A percentile compares a stretch with the other conserved stretches of the same genome.
Conservation (phyloP, 83 land plant species). For the Larix sibirica region DNA sequence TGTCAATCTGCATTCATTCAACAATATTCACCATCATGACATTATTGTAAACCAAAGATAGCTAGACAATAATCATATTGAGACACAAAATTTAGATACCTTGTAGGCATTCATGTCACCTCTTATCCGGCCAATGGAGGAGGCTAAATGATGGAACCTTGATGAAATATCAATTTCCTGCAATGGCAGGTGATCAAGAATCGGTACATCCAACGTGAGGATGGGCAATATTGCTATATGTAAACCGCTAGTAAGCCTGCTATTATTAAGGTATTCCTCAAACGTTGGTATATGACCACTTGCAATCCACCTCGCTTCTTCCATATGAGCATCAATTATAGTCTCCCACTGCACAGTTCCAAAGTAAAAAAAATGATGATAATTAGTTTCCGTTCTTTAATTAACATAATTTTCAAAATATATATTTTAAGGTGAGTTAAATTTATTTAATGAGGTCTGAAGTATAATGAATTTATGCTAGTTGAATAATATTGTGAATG, state of each 20-base stretch:
- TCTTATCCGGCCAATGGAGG: not conserved
- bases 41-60: too few species aligned
- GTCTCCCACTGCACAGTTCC: slow-evolving; percentile 32
- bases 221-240: not conserved
- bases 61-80: too few species aligned
- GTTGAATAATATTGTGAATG: too few species aligned
- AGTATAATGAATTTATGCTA: too few species aligned
- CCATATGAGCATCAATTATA: slow-evolving; percentile 35
- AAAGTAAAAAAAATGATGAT: too few species aligned
- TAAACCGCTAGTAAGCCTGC: slow-evolving; percentile 19
- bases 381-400: too few species aligned
- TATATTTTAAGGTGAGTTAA: too few species aligned
- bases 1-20: not conserved
- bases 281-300: slow-evolving; percentile 17
- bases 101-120: not conserved
- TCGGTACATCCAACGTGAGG: not conserved
- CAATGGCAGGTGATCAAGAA: not conserved
- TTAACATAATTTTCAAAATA: too few species aligned
- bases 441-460: too few species aligned
- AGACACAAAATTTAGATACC: not conserved
- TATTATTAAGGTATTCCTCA: slow-evolving; percentile 39
- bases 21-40: too few species aligned
- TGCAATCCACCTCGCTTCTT: slow-evolving; percentile 40
- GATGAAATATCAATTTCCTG: not conserved
- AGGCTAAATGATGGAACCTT: not conserved